Evolutionary conservation across 768 basidiomycete genomes (phyloP).

Genomic region (Dictyophora rubrovolvata): DNA sequence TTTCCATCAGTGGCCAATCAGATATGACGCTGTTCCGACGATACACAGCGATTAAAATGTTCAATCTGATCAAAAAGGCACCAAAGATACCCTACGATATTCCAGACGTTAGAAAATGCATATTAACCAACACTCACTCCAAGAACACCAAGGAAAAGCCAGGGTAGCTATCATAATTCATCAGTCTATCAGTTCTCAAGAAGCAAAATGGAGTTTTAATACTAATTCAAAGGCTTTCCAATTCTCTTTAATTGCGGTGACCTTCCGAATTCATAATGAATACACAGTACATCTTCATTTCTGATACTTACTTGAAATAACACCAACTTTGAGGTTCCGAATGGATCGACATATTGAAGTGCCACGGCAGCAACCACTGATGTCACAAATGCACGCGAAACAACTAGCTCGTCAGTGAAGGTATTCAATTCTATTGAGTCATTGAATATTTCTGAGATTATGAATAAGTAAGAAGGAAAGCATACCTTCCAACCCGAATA

Average conservation of each 20-base stretch:
- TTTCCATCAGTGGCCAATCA: conserved; percentile 58
- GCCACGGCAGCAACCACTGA: conserved; percentile 81
- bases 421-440: conserved; percentile 42
- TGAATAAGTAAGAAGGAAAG: neutral
- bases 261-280: conserved; percentile 26
- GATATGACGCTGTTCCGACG: conserved; percentile 43
- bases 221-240: conserved; percentile 72
- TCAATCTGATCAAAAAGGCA: conserved; percentile 53
- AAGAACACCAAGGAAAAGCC: conserved; percentile 50
- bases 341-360: conserved; percentile 76
- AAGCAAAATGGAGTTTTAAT: conserved; percentile 11
- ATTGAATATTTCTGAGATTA: conserved; percentile 9
- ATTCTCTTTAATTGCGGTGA: conserved; percentile 46
- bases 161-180: conserved; percentile 46
- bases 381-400: conserved; percentile 85
- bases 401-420: conserved; percentile 63
- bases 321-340: conserved; percentile 75
- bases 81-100: conserved; percentile 52
- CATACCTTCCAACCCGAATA: conserved; percentile 71
- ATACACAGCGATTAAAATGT: conserved; percentile 53
- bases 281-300: neutral
- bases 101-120: neutral
- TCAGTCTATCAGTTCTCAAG: neutral
- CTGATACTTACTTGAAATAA: conserved; percentile 49
- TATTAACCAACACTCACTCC: conserved; percentile 33